Evolutionary conservation across 2,329 filamentous ascomycete species (phyloP), one percentile per base, ranked within the genome.

Genomic region (Polytolypa hystricis): DNA sequence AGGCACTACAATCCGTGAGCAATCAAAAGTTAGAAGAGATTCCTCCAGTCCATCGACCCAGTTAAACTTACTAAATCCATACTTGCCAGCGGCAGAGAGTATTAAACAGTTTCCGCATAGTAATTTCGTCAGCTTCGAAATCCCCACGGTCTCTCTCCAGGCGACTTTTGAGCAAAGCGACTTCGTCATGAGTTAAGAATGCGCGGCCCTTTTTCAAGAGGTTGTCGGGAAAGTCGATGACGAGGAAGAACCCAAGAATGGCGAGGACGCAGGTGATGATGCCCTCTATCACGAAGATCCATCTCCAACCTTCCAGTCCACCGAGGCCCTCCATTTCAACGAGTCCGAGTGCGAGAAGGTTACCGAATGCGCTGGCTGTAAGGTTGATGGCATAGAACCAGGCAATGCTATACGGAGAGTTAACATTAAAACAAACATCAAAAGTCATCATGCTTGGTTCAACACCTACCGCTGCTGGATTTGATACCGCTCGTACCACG

Each of bases 331-430:
- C 38, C 58, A 65, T 53, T 19, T 56, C 62, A 64, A 60, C 63
- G 47, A 79, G 64, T 4, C 80, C 81, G 37, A 75, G 84, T 9
- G 81, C 77, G 2, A 85, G 64, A 31, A 85, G 77, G 38, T 80
- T 78, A 0, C 76, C 66, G 46, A 79, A 79, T 2, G 74, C 80
- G 0, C 74, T 70, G 1, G 79, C 76, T 4, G 80, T 64, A 43
- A 71, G 78, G 25, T 79, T 79, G 4, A 83, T 65, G 11, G 84
- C 67, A 52, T 82, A 84, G 49, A 84, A 84, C 29, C 29, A 31
- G 6, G 29, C 29, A 17, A 31, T 18, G 10, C 29, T 31, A 17
- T 3, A 26, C 10, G 20, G 12, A n/a, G n/a, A 18, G 12, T 5
- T 31, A 9, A 17, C 17, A 17, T 19, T 31, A 9, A 17, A 18